Conservation (phyloP, 176 grass and related monocot species). For the Aegilops umbellulata region DNA sequence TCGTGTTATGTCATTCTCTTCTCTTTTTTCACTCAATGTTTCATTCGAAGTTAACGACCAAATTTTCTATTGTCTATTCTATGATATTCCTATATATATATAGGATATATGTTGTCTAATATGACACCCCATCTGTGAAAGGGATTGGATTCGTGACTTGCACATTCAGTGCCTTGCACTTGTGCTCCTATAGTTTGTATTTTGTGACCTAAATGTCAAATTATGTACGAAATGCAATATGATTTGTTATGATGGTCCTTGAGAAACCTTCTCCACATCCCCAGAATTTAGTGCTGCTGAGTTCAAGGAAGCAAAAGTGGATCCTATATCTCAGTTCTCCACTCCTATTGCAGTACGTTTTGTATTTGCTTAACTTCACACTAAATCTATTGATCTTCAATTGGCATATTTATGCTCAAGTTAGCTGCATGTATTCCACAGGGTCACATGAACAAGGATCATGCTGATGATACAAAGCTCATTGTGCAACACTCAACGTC, state of each 20-base stretch:
- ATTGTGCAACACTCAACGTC: constrained; percentile 81
- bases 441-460: constrained; percentile 98
- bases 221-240: neutral
- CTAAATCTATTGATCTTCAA: neutral
- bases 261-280: constrained; percentile 16
- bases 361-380: neutral
- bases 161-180: neutral
- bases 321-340: constrained; percentile 91
- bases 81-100: too few species aligned
- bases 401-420: constrained; percentile 2
- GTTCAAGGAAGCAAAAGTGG: constrained; percentile 78
- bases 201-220: neutral
- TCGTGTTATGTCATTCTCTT: too few species aligned
- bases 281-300: constrained; percentile 78
- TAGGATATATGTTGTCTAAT: too few species aligned
- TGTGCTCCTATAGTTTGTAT: constrained; percentile 16
- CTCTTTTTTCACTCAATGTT: too few species aligned
- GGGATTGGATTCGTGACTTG: too few species aligned
- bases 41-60: too few species aligned
- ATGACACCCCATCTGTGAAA: too few species aligned
- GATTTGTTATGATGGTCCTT: neutral
- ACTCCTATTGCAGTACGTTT: constrained; percentile 64
- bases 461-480: constrained; percentile 86
- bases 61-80: too few species aligned
- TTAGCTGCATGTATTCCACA: constrained; percentile 29